Percentiles rank a stretch among this genome's conserved stretches.
phyloP scores from a whole-genome alignment of 768 basidiomycete species.

The Kwoniella mangroviensis region DNA sequence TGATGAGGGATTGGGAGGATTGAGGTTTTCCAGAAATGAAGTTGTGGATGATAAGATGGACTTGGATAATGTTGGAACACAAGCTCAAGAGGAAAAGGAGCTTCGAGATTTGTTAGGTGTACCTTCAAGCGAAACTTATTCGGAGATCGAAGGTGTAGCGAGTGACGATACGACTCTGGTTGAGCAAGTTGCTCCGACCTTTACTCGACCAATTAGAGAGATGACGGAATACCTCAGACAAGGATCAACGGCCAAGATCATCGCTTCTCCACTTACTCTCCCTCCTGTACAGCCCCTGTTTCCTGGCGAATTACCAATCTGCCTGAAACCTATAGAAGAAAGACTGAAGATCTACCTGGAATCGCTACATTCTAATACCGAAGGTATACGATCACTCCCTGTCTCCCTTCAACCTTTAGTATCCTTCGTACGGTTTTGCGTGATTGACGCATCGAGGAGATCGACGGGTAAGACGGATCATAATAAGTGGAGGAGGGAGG shows the following conservation, averaged over 20 bases:
- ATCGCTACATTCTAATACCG: conserved; percentile 27
- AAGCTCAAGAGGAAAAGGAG: conserved; percentile 18
- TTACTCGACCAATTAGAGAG: conserved; percentile 12
- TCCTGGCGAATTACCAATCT: conserved; percentile 11
- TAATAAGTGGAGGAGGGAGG: conserved; percentile 31
- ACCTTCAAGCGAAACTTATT: conserved; percentile 5
- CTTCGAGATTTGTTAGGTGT: conserved; percentile 22
- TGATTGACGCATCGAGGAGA: conserved; percentile 31
- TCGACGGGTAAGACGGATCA: conserved; percentile 6
- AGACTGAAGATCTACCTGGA: conserved; percentile 40
- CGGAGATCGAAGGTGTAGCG: not conserved
- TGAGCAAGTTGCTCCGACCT: conserved; percentile 18
- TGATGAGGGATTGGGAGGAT: conserved; percentile 42
- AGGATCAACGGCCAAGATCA: conserved; percentile 39
- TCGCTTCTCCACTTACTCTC: conserved; percentile 20
- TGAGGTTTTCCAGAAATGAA: conserved; percentile 30
- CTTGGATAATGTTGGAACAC: not conserved
- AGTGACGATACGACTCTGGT: conserved; percentile 25
- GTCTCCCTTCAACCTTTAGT: conserved; percentile 38
- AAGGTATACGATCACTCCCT: conserved; percentile 35
- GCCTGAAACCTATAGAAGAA: conserved; percentile 31
- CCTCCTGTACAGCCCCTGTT: conserved; percentile 1
- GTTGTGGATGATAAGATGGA: not conserved
- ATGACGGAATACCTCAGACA: conserved; percentile 48
- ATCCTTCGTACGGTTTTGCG: conserved; percentile 35